A percentile compares a stretch with the other conserved stretches of the same genome.
phyloP scores from a whole-genome alignment of 2,329 filamentous ascomycete genomes.

The Microthyrium microscopicum region DNA sequence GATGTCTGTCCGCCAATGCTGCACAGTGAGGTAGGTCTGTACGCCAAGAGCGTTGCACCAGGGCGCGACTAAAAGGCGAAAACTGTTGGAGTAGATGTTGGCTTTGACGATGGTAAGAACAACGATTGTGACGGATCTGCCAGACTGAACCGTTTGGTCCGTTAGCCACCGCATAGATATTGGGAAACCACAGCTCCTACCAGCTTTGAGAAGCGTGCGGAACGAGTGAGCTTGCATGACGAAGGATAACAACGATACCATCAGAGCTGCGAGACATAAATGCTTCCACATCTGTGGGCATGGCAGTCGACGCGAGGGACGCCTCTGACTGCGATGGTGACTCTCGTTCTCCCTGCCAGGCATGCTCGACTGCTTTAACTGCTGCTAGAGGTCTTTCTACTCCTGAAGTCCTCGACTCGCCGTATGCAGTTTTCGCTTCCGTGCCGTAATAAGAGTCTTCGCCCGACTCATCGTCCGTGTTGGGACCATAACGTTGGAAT shows the following conservation, averaged over 20 bases:
- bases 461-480: slow-evolving; percentile 1
- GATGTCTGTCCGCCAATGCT: slow-evolving; percentile 2
- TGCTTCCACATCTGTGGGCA: slow-evolving; percentile 3
- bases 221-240: slow-evolving; percentile 1
- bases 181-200: slow-evolving; percentile 2
- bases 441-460: background rate
- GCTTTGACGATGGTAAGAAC: slow-evolving; percentile 4
- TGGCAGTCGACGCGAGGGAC: slow-evolving; percentile 2
- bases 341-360: slow-evolving; percentile 2
- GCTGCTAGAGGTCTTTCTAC: slow-evolving; percentile 2
- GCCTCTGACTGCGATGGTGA: slow-evolving; percentile 1
- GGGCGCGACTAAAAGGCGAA: slow-evolving; percentile 1
- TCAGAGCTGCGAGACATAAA: slow-evolving; percentile 2
- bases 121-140: slow-evolving; percentile 1
- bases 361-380: slow-evolving; percentile 2
- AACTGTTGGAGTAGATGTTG: slow-evolving; percentile 2
- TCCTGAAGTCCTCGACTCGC: slow-evolving; percentile 1
- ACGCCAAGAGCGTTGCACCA: slow-evolving; percentile 2
- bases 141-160: slow-evolving; percentile 1
- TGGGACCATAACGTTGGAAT: slow-evolving; percentile 1
- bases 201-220: slow-evolving; percentile 3
- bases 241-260: slow-evolving; percentile 2
- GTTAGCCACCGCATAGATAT: slow-evolving; percentile 1
- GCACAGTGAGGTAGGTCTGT: slow-evolving; percentile 3
- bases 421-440: slow-evolving; percentile 1